Percentiles rank a stretch among this genome's conserved stretches.
These are phyloP conservation scores for Opeltia flavorubescens DNA, from an alignment of 495 filamentous ascomycete species.

Conservation along the genomic window DNA sequence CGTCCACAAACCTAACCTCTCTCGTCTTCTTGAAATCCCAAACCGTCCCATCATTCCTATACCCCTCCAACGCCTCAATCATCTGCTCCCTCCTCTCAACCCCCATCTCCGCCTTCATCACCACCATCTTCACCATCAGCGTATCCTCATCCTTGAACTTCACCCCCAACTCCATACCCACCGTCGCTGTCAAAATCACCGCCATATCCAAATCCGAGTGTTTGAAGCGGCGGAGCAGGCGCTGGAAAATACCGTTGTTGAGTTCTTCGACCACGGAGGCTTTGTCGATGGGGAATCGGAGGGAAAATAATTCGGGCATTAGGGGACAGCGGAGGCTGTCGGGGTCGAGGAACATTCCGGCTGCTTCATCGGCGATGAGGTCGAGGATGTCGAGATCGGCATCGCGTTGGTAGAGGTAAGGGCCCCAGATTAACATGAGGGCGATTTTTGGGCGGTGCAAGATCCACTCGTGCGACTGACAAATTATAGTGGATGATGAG, in stretches of 20 bases:
- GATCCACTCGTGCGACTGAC: no score
- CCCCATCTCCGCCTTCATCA: not conserved
- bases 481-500: no score
- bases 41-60: not conserved
- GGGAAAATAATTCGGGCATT: not conserved
- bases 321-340: not conserved
- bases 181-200: not conserved
- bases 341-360: not conserved
- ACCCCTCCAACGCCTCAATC: not conserved
- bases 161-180: constrained; percentile 1
- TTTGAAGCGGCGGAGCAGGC: not conserved
- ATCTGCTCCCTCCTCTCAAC: not conserved
- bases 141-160: not conserved
- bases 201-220: not conserved
- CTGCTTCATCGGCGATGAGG: constrained; percentile 1
- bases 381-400: not conserved
- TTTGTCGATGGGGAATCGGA: not conserved
- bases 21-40: not conserved
- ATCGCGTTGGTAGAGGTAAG: not conserved
- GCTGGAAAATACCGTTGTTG: not conserved
- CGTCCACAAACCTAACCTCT: no score
- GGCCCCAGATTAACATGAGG: constrained; percentile 1
- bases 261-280: not conserved
- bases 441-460: no score
- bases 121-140: not conserved